Evolutionary conservation across 305 asterid genomes (phyloP).

Genomic region (Fraxinus floribunda): DNA sequence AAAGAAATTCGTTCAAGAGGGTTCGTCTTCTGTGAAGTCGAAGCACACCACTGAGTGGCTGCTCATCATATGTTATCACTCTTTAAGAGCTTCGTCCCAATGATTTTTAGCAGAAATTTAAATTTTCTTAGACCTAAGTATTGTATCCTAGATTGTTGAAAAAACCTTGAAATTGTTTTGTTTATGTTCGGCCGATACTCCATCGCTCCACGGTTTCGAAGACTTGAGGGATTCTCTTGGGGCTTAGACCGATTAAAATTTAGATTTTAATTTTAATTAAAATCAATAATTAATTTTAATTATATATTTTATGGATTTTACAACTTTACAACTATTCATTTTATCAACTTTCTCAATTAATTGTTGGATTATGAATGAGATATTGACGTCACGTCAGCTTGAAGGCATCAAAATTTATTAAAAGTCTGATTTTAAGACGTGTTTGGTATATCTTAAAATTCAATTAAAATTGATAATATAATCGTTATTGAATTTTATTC

Average conservation of each 20-base stretch:
- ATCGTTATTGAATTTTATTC: too few species aligned
- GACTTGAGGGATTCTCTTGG: neutral
- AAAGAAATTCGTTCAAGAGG: constrained; percentile 10
- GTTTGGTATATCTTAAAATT: too few species aligned
- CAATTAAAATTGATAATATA: too few species aligned
- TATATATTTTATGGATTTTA: too few species aligned
- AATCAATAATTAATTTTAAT: too few species aligned
- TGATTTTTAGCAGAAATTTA: neutral
- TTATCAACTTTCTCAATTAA: too few species aligned
- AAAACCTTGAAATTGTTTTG: neutral
- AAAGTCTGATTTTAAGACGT: too few species aligned
- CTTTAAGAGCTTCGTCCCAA: neutral
- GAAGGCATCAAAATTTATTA: too few species aligned
- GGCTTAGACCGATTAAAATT: neutral
- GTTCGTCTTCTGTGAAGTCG: constrained; percentile 9
- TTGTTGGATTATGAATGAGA: too few species aligned
- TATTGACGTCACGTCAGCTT: too few species aligned
- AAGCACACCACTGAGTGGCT: neutral
- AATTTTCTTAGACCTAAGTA: neutral
- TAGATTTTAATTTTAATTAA: too few species aligned
- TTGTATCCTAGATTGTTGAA: neutral
- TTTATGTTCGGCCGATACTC: neutral
- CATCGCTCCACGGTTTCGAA: neutral
- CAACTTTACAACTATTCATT: too few species aligned
- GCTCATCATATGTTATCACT: neutral